These are phyloP conservation scores for Thozetella sp. DNA, from an alignment of 495 filamentous ascomycete species.

Conservation along the genomic window DNA sequence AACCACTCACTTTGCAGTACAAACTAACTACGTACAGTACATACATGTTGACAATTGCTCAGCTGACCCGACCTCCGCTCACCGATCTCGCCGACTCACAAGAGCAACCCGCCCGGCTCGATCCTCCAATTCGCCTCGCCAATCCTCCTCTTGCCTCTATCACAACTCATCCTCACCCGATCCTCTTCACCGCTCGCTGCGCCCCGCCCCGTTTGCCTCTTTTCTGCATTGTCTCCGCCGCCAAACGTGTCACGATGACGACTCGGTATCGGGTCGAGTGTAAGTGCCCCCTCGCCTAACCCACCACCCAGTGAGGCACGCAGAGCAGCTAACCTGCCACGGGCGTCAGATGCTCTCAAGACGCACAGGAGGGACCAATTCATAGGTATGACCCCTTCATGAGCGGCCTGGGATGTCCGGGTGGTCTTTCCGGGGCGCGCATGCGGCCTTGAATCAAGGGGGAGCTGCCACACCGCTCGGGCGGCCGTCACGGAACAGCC, in stretches of 20 bases:
- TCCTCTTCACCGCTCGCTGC: no score
- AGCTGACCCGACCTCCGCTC: no score
- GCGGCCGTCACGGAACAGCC: background rate
- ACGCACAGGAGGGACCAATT: slow-evolving; percentile 86
- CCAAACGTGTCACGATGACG: slow-evolving; percentile 61
- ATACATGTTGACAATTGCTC: no score
- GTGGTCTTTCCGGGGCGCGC: background rate
- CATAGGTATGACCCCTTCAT: slow-evolving; percentile 51
- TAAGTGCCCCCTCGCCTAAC: slow-evolving; percentile 25
- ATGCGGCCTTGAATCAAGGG: background rate
- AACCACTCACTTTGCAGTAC: no score
- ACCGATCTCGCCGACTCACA: no score
- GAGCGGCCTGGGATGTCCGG: background rate
- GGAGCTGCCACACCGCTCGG: slow-evolving; percentile 4
- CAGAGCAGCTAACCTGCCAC: background rate
- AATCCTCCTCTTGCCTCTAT: no score
- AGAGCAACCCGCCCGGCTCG: no score
- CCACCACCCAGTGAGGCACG: background rate
- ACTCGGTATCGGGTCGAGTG: slow-evolving; percentile 84
- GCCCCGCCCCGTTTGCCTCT: no score
- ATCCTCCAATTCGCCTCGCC: no score
- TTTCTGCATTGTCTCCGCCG: no score
- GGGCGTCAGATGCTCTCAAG: slow-evolving; percentile 76
- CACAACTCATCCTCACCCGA: no score
- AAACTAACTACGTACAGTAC: no score